These are phyloP conservation scores for Guyanaporus albipodus DNA, from an alignment of 768 basidiomycete species.

Conservation along the genomic window DNA sequence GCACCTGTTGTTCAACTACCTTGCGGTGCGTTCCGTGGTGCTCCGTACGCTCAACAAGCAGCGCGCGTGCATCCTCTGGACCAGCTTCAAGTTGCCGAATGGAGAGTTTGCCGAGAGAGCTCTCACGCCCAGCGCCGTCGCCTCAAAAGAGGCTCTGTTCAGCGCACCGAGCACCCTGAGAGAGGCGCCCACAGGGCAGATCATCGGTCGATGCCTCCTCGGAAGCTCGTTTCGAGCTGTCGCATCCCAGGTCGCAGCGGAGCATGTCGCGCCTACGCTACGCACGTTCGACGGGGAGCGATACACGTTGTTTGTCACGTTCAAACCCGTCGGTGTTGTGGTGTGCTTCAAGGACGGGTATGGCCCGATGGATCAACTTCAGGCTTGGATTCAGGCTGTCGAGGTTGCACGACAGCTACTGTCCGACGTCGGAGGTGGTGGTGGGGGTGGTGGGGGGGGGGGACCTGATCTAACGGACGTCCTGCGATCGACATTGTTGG, in stretches of 20 bases:
- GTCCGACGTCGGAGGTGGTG: no score
- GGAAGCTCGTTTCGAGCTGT: conserved; percentile 42
- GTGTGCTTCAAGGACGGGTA: conserved; percentile 53
- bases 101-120: conserved; percentile 13
- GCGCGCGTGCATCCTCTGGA: conserved; percentile 53
- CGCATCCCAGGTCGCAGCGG: conserved; percentile 1
- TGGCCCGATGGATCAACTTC: conserved; percentile 44
- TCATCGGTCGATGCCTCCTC: conserved; percentile 46
- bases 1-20: conserved; percentile 57
- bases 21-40: conserved; percentile 54
- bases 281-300: conserved; percentile 41
- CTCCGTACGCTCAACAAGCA: conserved; percentile 60
- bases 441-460: neutral
- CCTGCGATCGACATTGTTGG: conserved; percentile 10
- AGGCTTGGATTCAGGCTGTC: conserved; percentile 45
- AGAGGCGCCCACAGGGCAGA: conserved; percentile 30
- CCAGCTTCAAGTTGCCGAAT: conserved; percentile 10
- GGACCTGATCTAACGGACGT: conserved; percentile 3
- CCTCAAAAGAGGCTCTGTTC: conserved; percentile 45
- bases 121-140: conserved; percentile 36
- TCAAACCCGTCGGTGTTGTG: no score
- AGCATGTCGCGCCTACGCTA: conserved; percentile 30
- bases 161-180: conserved; percentile 37
- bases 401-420: conserved; percentile 16
- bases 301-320: conserved; percentile 59